Evolutionary conservation across 1,139 yeast species (phyloP).

Genomic region (Candida freyschussii): DNA sequence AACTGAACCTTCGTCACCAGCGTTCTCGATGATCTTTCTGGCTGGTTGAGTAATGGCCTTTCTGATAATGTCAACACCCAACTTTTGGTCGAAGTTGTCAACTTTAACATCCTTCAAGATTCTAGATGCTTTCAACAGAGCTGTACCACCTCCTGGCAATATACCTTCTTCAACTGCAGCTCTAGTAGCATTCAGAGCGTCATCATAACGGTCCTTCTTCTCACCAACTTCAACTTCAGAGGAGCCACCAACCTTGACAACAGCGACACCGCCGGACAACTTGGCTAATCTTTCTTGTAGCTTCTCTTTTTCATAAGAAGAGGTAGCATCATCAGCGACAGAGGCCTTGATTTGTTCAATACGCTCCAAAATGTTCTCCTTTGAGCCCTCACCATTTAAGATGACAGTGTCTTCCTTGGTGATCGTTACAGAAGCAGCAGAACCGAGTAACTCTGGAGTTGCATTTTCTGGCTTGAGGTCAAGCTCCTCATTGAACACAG

Average conservation of each 20-base stretch:
- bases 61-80: constrained; percentile 94
- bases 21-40: constrained; percentile 93
- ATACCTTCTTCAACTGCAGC: constrained; percentile 99
- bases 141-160: constrained; percentile 99
- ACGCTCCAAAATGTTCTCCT: constrained; percentile 83
- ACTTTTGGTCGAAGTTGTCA: constrained; percentile 93
- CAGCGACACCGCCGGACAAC: constrained; percentile 99
- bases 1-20: constrained; percentile 98
- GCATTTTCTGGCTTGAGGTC: constrained; percentile 97
- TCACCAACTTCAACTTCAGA: constrained; percentile 99
- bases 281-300: constrained; percentile 98
- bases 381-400: constrained; percentile 92
- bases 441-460: constrained; percentile 85
- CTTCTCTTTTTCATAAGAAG: constrained; percentile 97
- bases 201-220: constrained; percentile 99
- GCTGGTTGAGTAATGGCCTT: constrained; percentile 98
- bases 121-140: constrained; percentile 90
- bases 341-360: constrained; percentile 94
- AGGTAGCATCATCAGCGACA: constrained; percentile 68
- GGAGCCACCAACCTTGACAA: constrained; percentile 95
- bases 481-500: constrained; percentile 97
- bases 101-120: constrained; percentile 75
- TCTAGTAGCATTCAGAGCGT: constrained; percentile 98
- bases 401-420: constrained; percentile 97
- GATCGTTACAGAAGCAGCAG: constrained; percentile 88